Percentiles rank a stretch among this genome's conserved stretches.
Evolutionary conservation across 1,284 basidiomycete species (phyloP).

Genomic region (Vanrija sp.): DNA sequence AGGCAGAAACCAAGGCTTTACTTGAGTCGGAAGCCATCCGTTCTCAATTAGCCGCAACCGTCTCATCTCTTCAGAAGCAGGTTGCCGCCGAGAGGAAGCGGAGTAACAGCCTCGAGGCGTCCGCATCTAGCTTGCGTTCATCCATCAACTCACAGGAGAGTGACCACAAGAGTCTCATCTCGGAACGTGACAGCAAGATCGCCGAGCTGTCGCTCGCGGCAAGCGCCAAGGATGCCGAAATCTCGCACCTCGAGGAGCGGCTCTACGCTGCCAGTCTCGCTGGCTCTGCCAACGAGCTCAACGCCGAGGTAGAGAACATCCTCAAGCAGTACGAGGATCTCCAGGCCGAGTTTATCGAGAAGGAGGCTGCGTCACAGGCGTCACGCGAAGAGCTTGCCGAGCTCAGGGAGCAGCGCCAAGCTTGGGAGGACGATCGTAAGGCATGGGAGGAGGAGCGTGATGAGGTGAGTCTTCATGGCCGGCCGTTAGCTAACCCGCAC

Average conservation of each 20-base stretch:
- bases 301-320: background rate
- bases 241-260: background rate
- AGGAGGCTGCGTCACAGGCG: constrained; percentile 1
- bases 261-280: background rate
- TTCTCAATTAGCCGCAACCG: no score
- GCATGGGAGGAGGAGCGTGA: background rate
- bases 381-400: background rate
- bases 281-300: background rate
- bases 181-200: no score
- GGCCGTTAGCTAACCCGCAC: no score
- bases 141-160: no score
- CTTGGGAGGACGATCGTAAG: background rate
- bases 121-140: no score
- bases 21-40: no score
- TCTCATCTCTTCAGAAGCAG: no score
- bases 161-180: no score
- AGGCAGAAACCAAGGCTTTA: no score
- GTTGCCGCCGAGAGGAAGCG: no score
- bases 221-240: background rate
- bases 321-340: background rate
- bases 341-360: background rate
- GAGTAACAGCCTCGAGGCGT: no score
- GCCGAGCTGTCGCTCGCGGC: background rate
- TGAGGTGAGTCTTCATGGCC: background rate
- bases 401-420: background rate